phyloP scores from a whole-genome alignment of 129 eudicot species.

The Scalesia atractyloides region DNA sequence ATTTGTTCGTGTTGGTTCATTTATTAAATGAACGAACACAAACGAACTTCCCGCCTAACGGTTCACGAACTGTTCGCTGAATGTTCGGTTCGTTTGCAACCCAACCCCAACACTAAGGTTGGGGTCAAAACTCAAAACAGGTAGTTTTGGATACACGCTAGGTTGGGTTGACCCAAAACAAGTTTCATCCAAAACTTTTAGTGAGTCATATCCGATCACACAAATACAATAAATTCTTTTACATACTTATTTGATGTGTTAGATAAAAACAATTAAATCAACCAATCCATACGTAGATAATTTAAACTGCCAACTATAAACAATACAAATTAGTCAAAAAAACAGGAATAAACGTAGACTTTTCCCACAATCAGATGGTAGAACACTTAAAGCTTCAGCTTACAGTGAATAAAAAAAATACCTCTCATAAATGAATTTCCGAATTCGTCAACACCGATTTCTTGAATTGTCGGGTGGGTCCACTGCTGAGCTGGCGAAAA shows the following conservation, averaged over 20 bases:
- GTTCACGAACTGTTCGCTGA: no score
- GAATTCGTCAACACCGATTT: constrained; percentile 61
- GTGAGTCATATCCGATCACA: background rate
- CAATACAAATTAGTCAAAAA: background rate
- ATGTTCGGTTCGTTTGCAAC: no score
- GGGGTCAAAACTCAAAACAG: background rate
- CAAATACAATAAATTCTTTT: background rate
- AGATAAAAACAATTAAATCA: background rate
- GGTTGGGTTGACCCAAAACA: background rate
- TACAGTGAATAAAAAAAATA: constrained; percentile 17
- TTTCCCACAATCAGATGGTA: background rate
- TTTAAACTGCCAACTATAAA: background rate
- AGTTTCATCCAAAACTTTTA: background rate
- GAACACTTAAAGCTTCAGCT: background rate
- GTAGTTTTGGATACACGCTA: background rate
- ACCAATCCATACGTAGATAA: background rate
- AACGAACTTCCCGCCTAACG: no score
- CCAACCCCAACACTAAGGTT: background rate
- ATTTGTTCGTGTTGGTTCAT: no score
- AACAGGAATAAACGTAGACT: background rate
- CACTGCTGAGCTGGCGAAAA: constrained; percentile 76
- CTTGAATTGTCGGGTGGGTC: constrained; percentile 81
- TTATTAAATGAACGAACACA: no score
- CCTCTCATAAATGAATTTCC: constrained; percentile 66
- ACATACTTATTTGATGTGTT: background rate